Percentiles rank a stretch among this genome's conserved stretches.
Evolutionary conservation across 164 flowering plant genomes (phyloP).

Genomic region (Magnolia kwangsiensis): DNA sequence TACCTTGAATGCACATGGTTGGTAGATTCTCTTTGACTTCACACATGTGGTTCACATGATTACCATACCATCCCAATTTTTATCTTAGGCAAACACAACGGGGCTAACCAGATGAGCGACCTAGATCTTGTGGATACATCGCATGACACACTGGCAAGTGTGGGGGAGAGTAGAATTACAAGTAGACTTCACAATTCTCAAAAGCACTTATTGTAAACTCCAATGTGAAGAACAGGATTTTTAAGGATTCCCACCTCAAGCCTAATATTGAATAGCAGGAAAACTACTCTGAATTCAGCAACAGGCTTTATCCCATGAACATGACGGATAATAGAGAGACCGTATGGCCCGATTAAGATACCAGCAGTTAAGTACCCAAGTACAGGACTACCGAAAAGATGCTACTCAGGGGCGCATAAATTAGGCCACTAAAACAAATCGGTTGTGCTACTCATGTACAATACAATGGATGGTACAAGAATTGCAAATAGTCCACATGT

Average conservation of each 20-base stretch:
- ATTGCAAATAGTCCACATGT: too few relatives aligned
- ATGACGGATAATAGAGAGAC: constrained; percentile 91
- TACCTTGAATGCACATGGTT: background rate
- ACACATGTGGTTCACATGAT: background rate
- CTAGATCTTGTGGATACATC: background rate
- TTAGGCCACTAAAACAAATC: too few relatives aligned
- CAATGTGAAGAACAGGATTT: background rate
- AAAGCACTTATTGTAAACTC: background rate
- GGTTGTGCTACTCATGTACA: too few relatives aligned
- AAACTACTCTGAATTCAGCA: constrained; percentile 99
- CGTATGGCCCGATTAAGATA: constrained; percentile 98
- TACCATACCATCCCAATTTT: background rate
- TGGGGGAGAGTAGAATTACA: background rate
- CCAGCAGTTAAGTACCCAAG: constrained; percentile 99
- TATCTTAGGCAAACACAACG: background rate
- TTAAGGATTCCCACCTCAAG: constrained; percentile 66
- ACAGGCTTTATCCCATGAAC: constrained; percentile 98
- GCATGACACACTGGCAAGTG: background rate
- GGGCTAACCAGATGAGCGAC: background rate
- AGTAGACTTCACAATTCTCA: background rate
- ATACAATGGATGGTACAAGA: too few relatives aligned
- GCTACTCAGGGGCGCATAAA: too few relatives aligned
- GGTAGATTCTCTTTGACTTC: background rate
- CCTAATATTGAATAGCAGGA: constrained; percentile 95
- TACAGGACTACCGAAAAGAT: constrained; percentile 92